Evolutionary conservation across 2,329 filamentous ascomycete species (phyloP), one percentile per base, ranked within the genome.

Genomic region (Penicillium griseofulvum): DNA sequence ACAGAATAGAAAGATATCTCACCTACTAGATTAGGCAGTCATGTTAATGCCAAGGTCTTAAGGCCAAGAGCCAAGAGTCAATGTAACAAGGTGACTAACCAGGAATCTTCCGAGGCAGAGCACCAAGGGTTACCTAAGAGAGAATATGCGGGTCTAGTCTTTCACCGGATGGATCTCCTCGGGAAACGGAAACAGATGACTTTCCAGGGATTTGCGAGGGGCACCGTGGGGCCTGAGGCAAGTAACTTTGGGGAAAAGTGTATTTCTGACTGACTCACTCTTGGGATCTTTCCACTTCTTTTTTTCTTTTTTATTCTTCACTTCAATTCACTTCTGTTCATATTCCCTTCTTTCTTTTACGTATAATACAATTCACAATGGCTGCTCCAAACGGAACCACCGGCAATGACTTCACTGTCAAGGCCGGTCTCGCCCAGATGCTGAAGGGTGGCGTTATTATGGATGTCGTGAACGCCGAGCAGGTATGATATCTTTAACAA

Each of bases 401-500:
- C 62, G 65, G 76, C 62, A 79, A 80, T 63, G 81, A 85, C 75
- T 96, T 97, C 76, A 87, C 87, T 65, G 87, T 97, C 83, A 99
- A 99, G 84, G 89, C 91, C 51, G 94, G 93, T 56, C 82, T 99
- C 62, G 94, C 94, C 24, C 89, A 96, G 77, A 99, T 99, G 94
- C 81, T 97, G 77, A 97, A 97, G 83, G 94, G 94, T 73, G 94
- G 94, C 69, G 94, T 99, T 63, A 99, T 99, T 78, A 99, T 99
- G 94, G 94, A 99, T 77, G 94, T 97, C 55, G 91, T 95, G 61
- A 90, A 93, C 74, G 90, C 91, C 26, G 89, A 90, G 71, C 92
- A 90, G 80, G 86, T 86, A 73, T 54, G 67, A 44, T 37, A 24
- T 17, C 34, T 14, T 10, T 14, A 2, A 5, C 17, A 12, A 14